Base-by-base conservation (phyloP, 139 green algal genomes). In the Micractinium sp. region DNA sequence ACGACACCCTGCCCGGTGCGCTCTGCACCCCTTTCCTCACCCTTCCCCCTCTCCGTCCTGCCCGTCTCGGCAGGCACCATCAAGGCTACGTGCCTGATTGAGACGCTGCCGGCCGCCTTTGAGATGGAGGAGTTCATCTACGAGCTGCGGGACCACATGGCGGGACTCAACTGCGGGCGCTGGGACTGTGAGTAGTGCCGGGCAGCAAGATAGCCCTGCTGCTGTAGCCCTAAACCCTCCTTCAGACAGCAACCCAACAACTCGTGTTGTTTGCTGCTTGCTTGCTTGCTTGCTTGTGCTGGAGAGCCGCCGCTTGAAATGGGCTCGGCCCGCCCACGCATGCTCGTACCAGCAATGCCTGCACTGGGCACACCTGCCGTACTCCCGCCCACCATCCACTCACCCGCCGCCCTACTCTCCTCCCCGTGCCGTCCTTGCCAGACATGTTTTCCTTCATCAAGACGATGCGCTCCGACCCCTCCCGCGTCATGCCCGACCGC, bases 111-210 rank as follows among this genome's bases (percentile, higher is more conserved):
- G 25, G 96, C 96, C 18, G 94, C 96, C 15, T 98, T 98, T 92
- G 95, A 98, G 94, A 98, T 98, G 96, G 93, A 98, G 85, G 96
- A 98, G 95, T 97, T 98, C 89, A 88, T 98, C 71, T 98, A 94
- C 71, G 96, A 98, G 95, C 95, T 98, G 89, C 90, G 95, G 23
- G 91, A 97, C 75, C 96, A 98, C 92, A 95, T 91, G 5, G 87
- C 93, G 4, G 41, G 96, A 31, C 94, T 98, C 73, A 98, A 98
- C 93, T 98, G 96, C 90, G 96, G 96, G 15, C 95, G 96, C 81
- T 98, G 96, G 96, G 96, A 98, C 91, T 98, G 47, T 56, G 47
- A 56, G 47, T 56, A 9, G n/a, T n/a, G n/a, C n/a, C n/a, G n/a
- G n/a, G n/a, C n/a, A n/a, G n/a, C n/a, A n/a, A n/a, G n/a, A n/a